Percentiles rank a stretch among this genome's conserved stretches.
Conservation (phyloP, 345 rosid species). For the Moricandia arvensis region DNA sequence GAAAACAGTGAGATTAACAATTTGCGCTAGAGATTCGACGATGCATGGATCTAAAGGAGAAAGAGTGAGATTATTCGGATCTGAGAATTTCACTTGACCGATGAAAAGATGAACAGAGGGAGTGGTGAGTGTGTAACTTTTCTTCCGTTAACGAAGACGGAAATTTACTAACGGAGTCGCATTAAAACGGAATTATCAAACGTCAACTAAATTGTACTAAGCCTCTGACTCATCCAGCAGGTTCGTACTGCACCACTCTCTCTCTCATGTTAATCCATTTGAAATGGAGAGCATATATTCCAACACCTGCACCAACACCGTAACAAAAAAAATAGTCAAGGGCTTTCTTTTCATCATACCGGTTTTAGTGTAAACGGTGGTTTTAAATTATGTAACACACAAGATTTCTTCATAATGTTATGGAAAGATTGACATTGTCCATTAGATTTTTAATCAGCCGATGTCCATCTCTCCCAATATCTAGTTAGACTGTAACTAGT, state of each 20-base stretch:
- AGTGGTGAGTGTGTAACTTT: neutral
- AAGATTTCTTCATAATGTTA: no score
- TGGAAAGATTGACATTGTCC: no score
- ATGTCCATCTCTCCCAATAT: no score
- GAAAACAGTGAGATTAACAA: neutral
- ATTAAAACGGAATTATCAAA: neutral
- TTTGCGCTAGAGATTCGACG: neutral
- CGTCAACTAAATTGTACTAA: neutral
- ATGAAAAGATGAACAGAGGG: conserved; percentile 16
- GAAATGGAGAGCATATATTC: neutral
- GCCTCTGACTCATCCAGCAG: neutral
- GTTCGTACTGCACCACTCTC: neutral
- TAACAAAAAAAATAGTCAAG: no score
- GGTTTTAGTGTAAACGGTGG: no score
- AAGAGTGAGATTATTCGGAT: conserved; percentile 3
- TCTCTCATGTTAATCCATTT: neutral
- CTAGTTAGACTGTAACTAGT: no score
- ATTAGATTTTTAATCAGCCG: no score
- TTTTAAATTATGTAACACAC: no score
- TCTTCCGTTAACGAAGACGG: conserved; percentile 13
- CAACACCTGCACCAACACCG: neutral
- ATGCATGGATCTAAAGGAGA: conserved; percentile 21
- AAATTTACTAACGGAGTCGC: conserved; percentile 15
- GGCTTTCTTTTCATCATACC: no score
- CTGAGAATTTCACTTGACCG: conserved; percentile 26